Base-by-base conservation (phyloP, 768 basidiomycete species). In the Mycena maculata region DNA sequence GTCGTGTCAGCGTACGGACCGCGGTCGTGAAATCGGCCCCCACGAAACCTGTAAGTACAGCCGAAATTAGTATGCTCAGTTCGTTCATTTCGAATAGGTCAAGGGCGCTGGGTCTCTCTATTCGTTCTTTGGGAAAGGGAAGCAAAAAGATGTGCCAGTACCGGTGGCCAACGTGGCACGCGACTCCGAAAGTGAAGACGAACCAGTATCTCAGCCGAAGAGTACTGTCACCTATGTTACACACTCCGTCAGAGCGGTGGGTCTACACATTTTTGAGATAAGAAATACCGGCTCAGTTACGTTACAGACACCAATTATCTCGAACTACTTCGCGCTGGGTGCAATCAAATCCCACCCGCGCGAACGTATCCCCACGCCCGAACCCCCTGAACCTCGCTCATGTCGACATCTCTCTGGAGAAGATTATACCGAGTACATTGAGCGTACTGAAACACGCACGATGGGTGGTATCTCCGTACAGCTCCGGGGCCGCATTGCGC, bases 391-490 rank as follows among this genome's bases (percentile, higher is more conserved):
- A 15, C 33, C 56, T 15, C 23, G 7, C 12, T 47, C 62, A 15
- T 69, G 67, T 49, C 36, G 27, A 18, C 57, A 65, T 38, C 55
- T 69, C 20, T 45, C 36, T 22, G 67, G 62, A 3, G 23, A 30
- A 7, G 16, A 36, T 3, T 68, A 68, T 31, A n/a, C 3, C 3
- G 54, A 63, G 38, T 68, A 68, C 42, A 68, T 68, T 33, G 49
- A 48, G 15, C 62, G 47, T 3, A 64, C 62, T 8, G 53, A 64
- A 41, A 68, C 62, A 15, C 67, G 67, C 10, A 20, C 48, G 11
- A 50, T 68, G 45, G 67, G 67, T 28, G 67, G 67, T 4, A 54
- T 68, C 7, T 64, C 62, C 16, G 4, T 38, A n/a, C 20, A 6
- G 8, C 61, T 63, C 18, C 62, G 44, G 18, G 54, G 31, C 6